These are phyloP conservation scores for Agarophyton chilense DNA, from an alignment of 23 red algal species.

Conservation along the genomic window DNA sequence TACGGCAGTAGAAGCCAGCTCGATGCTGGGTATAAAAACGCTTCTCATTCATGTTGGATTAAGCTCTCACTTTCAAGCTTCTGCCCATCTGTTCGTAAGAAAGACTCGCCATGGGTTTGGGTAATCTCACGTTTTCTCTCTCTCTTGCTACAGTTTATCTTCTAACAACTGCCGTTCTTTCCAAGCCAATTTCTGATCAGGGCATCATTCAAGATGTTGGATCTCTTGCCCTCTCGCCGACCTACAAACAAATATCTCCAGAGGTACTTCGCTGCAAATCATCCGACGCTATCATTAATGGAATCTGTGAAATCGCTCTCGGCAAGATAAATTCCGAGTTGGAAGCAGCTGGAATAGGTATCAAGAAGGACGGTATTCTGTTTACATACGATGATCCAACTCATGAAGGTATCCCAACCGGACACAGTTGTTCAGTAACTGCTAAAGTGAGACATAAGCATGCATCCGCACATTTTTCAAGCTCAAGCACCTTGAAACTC, in stretches of 20 bases:
- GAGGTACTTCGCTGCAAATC: slow-evolving; percentile 8
- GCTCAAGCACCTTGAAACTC: neutral
- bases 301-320: neutral
- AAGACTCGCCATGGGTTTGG: no score
- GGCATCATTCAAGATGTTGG: no score
- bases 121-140: no score
- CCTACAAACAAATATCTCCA: neutral
- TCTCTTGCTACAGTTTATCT: no score
- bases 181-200: no score
- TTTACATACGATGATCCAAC: slow-evolving; percentile 4
- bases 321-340: neutral
- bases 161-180: no score
- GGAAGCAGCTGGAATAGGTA: neutral
- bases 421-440: slow-evolving; percentile 13
- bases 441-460: slow-evolving; percentile 6
- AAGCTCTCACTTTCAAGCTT: no score
- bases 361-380: neutral
- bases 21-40: no score
- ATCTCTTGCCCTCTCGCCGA: no score
- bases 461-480: neutral
- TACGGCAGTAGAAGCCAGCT: no score
- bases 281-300: neutral
- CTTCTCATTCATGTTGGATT: no score
- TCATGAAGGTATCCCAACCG: neutral
- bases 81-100: no score